A percentile compares a stretch with the other conserved stretches of the same genome.
phyloP scores from a whole-genome alignment of 2,329 filamentous ascomycete genomes.

The Acrodontium crateriforme region DNA sequence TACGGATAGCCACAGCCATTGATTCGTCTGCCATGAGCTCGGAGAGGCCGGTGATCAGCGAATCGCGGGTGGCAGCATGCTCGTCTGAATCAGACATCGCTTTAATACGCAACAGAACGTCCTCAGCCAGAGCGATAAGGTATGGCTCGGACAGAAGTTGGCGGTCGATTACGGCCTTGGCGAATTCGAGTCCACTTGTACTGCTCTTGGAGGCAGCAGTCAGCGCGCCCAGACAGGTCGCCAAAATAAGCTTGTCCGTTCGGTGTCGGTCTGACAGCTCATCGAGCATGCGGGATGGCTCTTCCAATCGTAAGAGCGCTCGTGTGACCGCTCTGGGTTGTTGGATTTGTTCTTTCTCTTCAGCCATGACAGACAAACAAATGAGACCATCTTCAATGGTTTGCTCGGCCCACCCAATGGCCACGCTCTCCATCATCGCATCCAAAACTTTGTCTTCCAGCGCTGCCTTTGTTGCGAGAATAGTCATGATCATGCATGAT shows the following conservation, averaged over 20 bases:
- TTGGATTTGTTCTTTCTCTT: slow-evolving; percentile 57
- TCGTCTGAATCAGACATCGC: no score
- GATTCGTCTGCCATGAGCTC: no score
- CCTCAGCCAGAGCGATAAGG: no score
- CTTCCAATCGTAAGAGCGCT: slow-evolving; percentile 46
- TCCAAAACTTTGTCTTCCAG: slow-evolving; percentile 70
- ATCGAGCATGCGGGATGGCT: neutral
- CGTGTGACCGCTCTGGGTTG: slow-evolving; percentile 59
- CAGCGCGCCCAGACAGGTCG: neutral
- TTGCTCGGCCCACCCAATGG: slow-evolving; percentile 59
- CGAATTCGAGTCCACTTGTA: slow-evolving; percentile 1
- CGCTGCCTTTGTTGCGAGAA: slow-evolving; percentile 70
- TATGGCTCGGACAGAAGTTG: no score
- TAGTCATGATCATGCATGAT: slow-evolving; percentile 79
- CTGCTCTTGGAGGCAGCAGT: no score
- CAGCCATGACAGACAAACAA: slow-evolving; percentile 67
- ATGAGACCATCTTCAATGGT: slow-evolving; percentile 62
- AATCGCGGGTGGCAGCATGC: no score
- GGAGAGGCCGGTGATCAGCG: no score
- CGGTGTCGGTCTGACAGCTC: slow-evolving; percentile 3
- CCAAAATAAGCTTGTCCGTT: slow-evolving; percentile 13
- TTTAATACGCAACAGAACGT: no score
- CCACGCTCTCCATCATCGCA: slow-evolving; percentile 79
- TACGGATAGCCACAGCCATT: no score
- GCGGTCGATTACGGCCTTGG: no score